Evolutionary conservation across 192 early-diverging fungal genomes (phyloP), one percentile per base, ranked within the genome.

Genomic region (Coemansia sp.): DNA sequence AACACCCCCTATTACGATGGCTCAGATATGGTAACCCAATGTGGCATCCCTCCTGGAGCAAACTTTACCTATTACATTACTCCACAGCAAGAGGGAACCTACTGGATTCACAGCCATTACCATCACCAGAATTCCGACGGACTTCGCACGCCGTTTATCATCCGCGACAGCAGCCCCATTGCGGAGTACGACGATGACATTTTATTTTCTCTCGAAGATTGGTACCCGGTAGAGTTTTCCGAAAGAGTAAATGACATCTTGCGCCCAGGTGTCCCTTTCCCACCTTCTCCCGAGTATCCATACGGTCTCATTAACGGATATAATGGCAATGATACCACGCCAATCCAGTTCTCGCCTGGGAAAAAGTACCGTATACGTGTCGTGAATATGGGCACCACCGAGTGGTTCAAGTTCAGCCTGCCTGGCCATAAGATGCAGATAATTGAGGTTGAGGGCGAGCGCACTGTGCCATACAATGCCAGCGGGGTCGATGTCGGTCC

Each of bases 61-160:
- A 77, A 53, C 43, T 87, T 88, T 67, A 90, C 88, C 4, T 94
- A 94, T 66, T 79, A 77, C n/a, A 84, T 86, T 62, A 66, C 71
- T 3, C 67, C 85, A 18, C 59, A 79, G 33, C 90, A 92, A 64
- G 68, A 77, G 30, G 93, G 93, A 46, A 92, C 90, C 20, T 93
- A 84, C 73, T 94, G 91, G 93, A 78, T 88, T 55, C 90, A 93
- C 64, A 75, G 84, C 40, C 90, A 91, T 68, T 75, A 58, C 52
- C 58, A 65, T 37, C 82, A 77, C 25, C 88, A 92, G 62, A 91
- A 93, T 65, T 84, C 87, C 25, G 92, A 94, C 60, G 92, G 92
- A 40, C 75, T 92, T 33, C 85, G 87, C 45, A 81, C 83, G 0
- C 83, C 92, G 12, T 56, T 94, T n/a, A 83, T 92, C 39, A 73